Evolutionary conservation across 2,329 filamentous ascomycete genomes (phyloP).

Genomic region (Whalleya microplaca): DNA sequence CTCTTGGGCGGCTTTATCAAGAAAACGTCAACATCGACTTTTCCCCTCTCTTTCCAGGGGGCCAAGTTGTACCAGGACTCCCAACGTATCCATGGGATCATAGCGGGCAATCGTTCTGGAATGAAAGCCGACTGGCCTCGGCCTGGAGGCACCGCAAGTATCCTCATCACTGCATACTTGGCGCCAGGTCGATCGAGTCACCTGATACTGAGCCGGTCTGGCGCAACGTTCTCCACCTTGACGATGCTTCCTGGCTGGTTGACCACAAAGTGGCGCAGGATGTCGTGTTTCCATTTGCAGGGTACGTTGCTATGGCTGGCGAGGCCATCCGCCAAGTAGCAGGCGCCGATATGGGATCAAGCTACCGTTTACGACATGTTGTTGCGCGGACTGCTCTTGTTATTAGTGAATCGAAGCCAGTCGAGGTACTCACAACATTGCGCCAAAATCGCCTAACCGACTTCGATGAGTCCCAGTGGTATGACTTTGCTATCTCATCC

Average conservation of each 20-base stretch:
- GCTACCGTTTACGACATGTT: slow-evolving; percentile 36
- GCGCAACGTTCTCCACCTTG: slow-evolving; percentile 28
- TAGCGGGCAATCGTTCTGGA: slow-evolving; percentile 29
- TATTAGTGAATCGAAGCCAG: slow-evolving; percentile 32
- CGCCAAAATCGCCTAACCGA: slow-evolving; percentile 31
- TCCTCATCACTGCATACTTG: slow-evolving; percentile 31
- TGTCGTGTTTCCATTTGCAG: slow-evolving; percentile 36
- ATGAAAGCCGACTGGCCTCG: slow-evolving; percentile 28
- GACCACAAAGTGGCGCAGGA: slow-evolving; percentile 34
- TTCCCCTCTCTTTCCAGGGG: slow-evolving; percentile 15
- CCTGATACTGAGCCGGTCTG: slow-evolving; percentile 31
- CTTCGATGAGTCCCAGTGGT: slow-evolving; percentile 33
- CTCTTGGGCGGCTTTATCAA: slow-evolving; percentile 25
- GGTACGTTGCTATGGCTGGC: slow-evolving; percentile 35
- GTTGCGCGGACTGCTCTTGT: slow-evolving; percentile 38
- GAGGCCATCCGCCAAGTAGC: slow-evolving; percentile 31
- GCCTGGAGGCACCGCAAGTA: slow-evolving; percentile 21
- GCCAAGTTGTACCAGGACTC: slow-evolving; percentile 21
- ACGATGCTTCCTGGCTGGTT: slow-evolving; percentile 34
- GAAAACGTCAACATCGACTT: slow-evolving; percentile 22
- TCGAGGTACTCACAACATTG: slow-evolving; percentile 40
- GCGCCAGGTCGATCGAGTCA: slow-evolving; percentile 25
- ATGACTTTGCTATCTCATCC: slow-evolving; percentile 38
- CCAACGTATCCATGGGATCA: slow-evolving; percentile 27
- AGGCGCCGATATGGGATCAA: slow-evolving; percentile 13